Evolutionary conservation across 768 basidiomycete species (phyloP).

Genomic region (Cystobasidium tubakii): DNA sequence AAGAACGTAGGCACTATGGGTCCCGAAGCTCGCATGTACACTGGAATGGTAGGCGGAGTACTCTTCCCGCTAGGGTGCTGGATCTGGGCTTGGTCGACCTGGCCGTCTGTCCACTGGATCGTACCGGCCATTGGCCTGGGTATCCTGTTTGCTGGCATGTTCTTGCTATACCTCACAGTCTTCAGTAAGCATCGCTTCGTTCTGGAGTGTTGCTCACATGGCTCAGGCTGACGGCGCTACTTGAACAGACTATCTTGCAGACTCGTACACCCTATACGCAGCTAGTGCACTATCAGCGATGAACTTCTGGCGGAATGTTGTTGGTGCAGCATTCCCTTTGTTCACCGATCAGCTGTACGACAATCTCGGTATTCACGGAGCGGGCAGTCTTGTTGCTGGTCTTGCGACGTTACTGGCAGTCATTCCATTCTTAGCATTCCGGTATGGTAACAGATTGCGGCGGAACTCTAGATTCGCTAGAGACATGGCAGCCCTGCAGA

Average conservation of each 20-base stretch:
- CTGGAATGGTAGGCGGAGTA: slow-evolving; percentile 21
- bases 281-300: slow-evolving; percentile 23
- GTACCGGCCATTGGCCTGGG: slow-evolving; percentile 47
- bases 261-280: slow-evolving; percentile 13
- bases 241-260: slow-evolving; percentile 8
- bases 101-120: slow-evolving; percentile 47
- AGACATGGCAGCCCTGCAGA: slow-evolving; percentile 1
- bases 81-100: slow-evolving; percentile 49
- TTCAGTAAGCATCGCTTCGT: slow-evolving; percentile 32
- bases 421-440: slow-evolving; percentile 19
- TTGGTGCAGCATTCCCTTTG: slow-evolving; percentile 21
- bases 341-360: slow-evolving; percentile 19
- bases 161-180: slow-evolving; percentile 20
- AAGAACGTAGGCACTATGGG: background rate
- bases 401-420: slow-evolving; percentile 19
- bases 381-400: slow-evolving; percentile 21
- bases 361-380: slow-evolving; percentile 26
- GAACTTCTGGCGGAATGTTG: slow-evolving; percentile 19
- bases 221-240: background rate
- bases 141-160: slow-evolving; percentile 13
- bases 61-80: slow-evolving; percentile 41
- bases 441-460: slow-evolving; percentile 18
- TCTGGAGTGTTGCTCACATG: no score
- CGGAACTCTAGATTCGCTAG: slow-evolving; percentile 8
- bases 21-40: slow-evolving; percentile 28